Evolutionary conservation across 495 filamentous ascomycete genomes (phyloP).

Genomic region (Penicillium crystallinum): DNA sequence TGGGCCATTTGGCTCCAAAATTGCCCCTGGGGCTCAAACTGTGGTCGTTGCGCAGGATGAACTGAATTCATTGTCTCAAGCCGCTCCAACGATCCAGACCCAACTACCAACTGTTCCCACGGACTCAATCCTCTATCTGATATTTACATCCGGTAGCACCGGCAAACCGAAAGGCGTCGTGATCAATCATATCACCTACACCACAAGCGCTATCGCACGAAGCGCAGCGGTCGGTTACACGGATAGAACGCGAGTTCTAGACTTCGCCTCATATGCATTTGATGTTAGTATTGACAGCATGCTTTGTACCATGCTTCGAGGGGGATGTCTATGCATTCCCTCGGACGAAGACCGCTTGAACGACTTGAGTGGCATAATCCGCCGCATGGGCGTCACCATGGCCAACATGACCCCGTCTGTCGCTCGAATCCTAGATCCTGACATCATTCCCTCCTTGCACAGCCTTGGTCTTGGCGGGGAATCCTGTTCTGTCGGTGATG

Average conservation of each 20-base stretch:
- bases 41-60: no score
- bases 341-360: neutral
- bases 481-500: neutral
- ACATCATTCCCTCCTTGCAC: neutral
- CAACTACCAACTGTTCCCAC: neutral
- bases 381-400: no score
- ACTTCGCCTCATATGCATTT: neutral
- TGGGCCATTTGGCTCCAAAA: neutral
- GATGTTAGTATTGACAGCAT: neutral
- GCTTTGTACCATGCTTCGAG: neutral
- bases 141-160: neutral
- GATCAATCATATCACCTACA: neutral
- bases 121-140: neutral
- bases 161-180: neutral
- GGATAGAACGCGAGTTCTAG: neutral
- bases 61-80: neutral
- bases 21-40: no score
- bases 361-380: neutral
- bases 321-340: neutral
- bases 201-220: neutral
- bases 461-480: neutral
- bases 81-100: neutral
- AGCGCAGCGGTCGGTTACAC: neutral
- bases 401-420: neutral
- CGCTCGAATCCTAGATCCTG: neutral